These are phyloP conservation scores for Bondarzewia mesenterica DNA, from an alignment of 1,284 basidiomycete genomes.

Conservation along the genomic window DNA sequence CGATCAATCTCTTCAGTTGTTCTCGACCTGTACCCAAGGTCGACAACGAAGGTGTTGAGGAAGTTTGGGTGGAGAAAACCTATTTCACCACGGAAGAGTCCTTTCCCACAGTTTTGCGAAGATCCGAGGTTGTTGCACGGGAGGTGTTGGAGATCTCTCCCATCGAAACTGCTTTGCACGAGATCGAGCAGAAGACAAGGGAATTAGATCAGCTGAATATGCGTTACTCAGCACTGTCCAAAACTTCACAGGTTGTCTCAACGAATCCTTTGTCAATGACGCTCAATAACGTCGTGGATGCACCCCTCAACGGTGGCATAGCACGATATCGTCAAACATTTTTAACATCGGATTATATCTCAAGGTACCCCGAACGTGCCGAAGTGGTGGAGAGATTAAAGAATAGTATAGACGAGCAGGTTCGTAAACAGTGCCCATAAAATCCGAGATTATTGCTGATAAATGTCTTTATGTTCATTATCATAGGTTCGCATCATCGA, in stretches of 20 bases:
- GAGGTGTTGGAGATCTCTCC: slow-evolving; percentile 80
- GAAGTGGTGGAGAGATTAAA: slow-evolving; percentile 67
- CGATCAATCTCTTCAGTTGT: slow-evolving; percentile 76
- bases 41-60: slow-evolving; percentile 55
- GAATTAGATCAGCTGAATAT: slow-evolving; percentile 66
- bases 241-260: slow-evolving; percentile 63
- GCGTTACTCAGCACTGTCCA: slow-evolving; percentile 71
- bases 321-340: slow-evolving; percentile 74
- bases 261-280: slow-evolving; percentile 86
- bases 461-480: no score
- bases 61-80: slow-evolving; percentile 86
- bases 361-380: slow-evolving; percentile 62
- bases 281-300: slow-evolving; percentile 83
- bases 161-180: slow-evolving; percentile 75
- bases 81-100: slow-evolving; percentile 81
- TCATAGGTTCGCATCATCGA: slow-evolving; percentile 72
- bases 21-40: slow-evolving; percentile 61
- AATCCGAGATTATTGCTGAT: neutral
- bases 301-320: slow-evolving; percentile 71
- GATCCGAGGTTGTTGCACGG: slow-evolving; percentile 82
- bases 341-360: slow-evolving; percentile 64
- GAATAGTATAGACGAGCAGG: slow-evolving; percentile 77
- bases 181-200: slow-evolving; percentile 71
- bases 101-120: slow-evolving; percentile 87
- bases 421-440: slow-evolving; percentile 25